A percentile compares a stretch with the other conserved stretches of the same genome.
phyloP scores from a whole-genome alignment of 129 eudicot genomes.

The Centrapalus pauciflorus region DNA sequence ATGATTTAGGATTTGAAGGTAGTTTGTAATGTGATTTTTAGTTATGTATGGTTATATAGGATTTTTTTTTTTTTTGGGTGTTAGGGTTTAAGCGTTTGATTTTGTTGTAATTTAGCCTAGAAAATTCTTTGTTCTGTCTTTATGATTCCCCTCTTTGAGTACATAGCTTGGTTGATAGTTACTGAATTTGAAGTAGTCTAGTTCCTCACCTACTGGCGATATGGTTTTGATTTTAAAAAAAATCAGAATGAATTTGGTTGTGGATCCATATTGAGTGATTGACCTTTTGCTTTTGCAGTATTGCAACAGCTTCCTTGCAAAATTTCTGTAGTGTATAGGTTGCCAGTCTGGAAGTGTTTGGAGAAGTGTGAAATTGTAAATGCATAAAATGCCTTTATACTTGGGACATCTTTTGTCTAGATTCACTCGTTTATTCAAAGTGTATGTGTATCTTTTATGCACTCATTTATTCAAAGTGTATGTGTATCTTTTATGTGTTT shows the following conservation, averaged over 20 bases:
- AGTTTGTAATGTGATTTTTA: not conserved
- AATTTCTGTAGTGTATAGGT: not conserved
- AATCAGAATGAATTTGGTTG: not conserved
- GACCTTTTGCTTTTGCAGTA: not conserved
- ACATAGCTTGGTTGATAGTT: not conserved
- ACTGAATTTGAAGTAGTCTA: slow-evolving; percentile 9
- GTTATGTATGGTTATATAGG: not conserved
- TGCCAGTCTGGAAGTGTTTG: slow-evolving; percentile 4
- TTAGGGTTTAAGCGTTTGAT: slow-evolving; percentile 19
- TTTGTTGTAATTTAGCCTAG: not conserved
- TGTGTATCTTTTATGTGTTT: not conserved
- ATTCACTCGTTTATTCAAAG: not conserved
- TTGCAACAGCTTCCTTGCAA: not conserved
- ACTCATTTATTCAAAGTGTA: not conserved
- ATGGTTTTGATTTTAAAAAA: not conserved
- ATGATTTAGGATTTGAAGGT: slow-evolving; percentile 11
- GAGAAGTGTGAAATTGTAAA: not conserved
- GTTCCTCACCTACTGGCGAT: slow-evolving; percentile 14
- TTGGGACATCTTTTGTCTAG: not conserved
- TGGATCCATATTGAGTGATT: slow-evolving; percentile 4
- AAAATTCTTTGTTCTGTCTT: not conserved
- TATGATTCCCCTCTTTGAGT: not conserved
- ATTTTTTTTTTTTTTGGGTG: not conserved
- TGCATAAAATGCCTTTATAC: not conserved
- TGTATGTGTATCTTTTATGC: slow-evolving; percentile 9